These are phyloP conservation scores for Chlorella ohadii DNA, from an alignment of 139 green algal species.

Conservation along the genomic window DNA sequence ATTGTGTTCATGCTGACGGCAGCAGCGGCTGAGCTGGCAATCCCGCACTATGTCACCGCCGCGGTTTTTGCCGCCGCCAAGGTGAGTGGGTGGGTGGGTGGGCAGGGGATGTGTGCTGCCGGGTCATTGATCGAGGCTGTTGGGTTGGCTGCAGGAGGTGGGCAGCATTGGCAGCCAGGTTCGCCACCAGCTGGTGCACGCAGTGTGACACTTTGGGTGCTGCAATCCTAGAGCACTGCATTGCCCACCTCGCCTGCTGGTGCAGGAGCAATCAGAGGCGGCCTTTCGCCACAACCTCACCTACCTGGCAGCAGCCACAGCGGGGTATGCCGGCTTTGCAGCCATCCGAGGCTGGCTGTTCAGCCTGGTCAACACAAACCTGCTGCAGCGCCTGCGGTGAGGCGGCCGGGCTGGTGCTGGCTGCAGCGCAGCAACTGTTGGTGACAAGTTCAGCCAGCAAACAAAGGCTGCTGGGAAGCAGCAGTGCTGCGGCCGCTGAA, in stretches of 20 bases:
- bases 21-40: constrained; percentile 69
- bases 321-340: constrained; percentile 68
- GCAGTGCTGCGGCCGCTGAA: no score
- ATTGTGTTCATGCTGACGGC: constrained; percentile 21
- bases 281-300: constrained; percentile 57
- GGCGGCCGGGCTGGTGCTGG: neutral
- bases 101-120: neutral
- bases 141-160: no score
- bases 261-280: constrained; percentile 2
- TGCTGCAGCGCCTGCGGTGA: constrained; percentile 72
- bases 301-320: constrained; percentile 44
- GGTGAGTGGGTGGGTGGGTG: neutral
- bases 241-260: neutral
- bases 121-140: no score
- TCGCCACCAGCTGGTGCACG: no score
- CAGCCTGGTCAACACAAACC: constrained; percentile 76
- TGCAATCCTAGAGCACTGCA: neutral
- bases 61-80: constrained; percentile 72
- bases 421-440: no score
- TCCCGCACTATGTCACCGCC: constrained; percentile 79
- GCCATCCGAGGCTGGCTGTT: constrained; percentile 77
- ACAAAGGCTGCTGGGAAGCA: no score
- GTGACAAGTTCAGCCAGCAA: no score
- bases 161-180: neutral
- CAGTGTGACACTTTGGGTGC: no score